phyloP scores from a whole-genome alignment of 2,329 filamentous ascomycete genomes.

The Pseudogymnoascus sp. region DNA sequence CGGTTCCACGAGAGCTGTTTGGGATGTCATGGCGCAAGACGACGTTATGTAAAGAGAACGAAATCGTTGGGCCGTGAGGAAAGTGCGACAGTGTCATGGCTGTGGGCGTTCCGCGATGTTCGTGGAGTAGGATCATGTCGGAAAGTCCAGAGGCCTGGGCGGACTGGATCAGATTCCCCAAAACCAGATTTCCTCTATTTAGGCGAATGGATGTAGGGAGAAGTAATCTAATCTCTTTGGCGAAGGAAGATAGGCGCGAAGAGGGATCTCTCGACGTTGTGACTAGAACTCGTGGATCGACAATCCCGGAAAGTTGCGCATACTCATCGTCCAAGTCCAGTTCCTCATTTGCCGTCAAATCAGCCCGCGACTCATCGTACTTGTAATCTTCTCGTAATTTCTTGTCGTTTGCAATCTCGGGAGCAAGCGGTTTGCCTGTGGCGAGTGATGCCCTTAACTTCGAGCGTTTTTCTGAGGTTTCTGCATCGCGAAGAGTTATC shows the following conservation, averaged over 20 bases:
- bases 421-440: slow-evolving; percentile 76
- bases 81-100: slow-evolving; percentile 81
- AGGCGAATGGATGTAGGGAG: slow-evolving; percentile 79
- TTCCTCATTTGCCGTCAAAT: slow-evolving; percentile 57
- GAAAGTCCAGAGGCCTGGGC: slow-evolving; percentile 72
- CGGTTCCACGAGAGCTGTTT: slow-evolving; percentile 74
- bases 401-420: slow-evolving; percentile 79
- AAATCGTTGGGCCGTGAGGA: slow-evolving; percentile 79
- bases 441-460: slow-evolving; percentile 81
- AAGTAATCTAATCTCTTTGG: slow-evolving; percentile 80
- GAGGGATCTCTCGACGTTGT: slow-evolving; percentile 87
- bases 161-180: slow-evolving; percentile 75
- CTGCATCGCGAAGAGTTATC: slow-evolving; percentile 78
- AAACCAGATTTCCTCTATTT: slow-evolving; percentile 83
- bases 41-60: slow-evolving; percentile 87
- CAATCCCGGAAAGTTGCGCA: slow-evolving; percentile 77
- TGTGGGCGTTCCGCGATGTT: slow-evolving; percentile 86
- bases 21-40: slow-evolving; percentile 89
- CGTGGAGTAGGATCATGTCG: slow-evolving; percentile 81
- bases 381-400: slow-evolving; percentile 77
- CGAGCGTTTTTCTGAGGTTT: slow-evolving; percentile 84
- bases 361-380: slow-evolving; percentile 76
- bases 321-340: slow-evolving; percentile 84
- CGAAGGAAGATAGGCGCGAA: slow-evolving; percentile 75
- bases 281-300: slow-evolving; percentile 81